phyloP scores from a whole-genome alignment of 2,329 filamentous ascomycete genomes.

The Aspergillus unguis region DNA sequence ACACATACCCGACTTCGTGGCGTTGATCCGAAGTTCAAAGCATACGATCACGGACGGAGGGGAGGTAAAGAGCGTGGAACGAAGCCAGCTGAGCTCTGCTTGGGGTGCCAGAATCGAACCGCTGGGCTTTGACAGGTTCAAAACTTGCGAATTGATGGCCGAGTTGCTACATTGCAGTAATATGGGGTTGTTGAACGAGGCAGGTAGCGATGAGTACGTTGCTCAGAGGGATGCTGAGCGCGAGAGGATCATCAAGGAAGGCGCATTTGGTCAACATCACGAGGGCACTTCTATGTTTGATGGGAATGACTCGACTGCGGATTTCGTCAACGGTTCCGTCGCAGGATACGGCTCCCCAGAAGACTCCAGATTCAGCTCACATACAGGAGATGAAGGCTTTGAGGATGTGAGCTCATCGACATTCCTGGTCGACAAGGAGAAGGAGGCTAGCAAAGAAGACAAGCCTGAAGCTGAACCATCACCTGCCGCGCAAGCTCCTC shows the following conservation, averaged over 20 bases:
- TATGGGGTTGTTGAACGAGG: constrained; percentile 92
- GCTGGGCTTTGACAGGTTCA: constrained; percentile 94
- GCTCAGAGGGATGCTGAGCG: constrained; percentile 75
- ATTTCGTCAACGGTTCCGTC: constrained; percentile 42
- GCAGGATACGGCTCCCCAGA: constrained; percentile 55
- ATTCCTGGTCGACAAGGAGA: constrained; percentile 69
- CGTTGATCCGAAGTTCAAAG: constrained; percentile 72
- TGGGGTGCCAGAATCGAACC: constrained; percentile 91
- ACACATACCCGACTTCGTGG: constrained; percentile 92
- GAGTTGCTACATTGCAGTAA: constrained; percentile 97
- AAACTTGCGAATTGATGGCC: constrained; percentile 98
- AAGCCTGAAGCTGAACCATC: constrained; percentile 21
- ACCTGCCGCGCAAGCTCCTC: constrained; percentile 13
- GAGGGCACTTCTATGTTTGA: constrained; percentile 56
- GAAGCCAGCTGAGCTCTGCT: constrained; percentile 74
- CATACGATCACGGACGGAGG: constrained; percentile 57
- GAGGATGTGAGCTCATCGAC: constrained; percentile 75
- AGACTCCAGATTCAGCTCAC: constrained; percentile 69
- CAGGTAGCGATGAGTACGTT: constrained; percentile 84
- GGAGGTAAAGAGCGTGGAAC: constrained; percentile 60
- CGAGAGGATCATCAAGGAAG: constrained; percentile 72
- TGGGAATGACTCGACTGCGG: constrained; percentile 46
- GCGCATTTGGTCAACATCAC: constrained; percentile 57
- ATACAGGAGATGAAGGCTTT: constrained; percentile 83
- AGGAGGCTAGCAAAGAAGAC: constrained; percentile 37